Evolutionary conservation across 1,139 yeast genomes (phyloP), one percentile per base, ranked within the genome.

Genomic region (Williopsis jadinii): DNA sequence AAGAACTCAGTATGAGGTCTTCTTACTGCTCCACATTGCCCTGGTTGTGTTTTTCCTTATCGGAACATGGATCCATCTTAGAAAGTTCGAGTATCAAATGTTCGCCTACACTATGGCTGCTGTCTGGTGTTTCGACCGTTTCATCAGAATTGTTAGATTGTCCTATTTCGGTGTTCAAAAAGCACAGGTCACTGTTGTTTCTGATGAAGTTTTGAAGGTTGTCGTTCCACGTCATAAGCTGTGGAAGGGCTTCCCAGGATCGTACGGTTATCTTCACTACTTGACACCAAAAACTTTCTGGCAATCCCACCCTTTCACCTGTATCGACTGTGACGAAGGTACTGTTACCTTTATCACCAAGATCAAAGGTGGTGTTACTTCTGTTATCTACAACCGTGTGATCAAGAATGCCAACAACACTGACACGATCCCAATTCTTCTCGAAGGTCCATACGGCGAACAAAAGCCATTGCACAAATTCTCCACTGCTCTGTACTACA

Each of bases 401-500:
- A 35, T 53, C 12, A 40, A 44, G 9, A 40, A 38, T 8, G 53
- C 55, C 27, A 39, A 43, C 11, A 50, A 53, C 30, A 44, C 53
- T 8, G 46, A 52, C 0, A 37, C 44, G 3, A 50, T 64, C 35
- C 55, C 54, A 32, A 67, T 75, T 5, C 50, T 67, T 5, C 61
- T 77, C 11, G 84, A 79, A 51, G 84, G 84, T 2, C 83, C 84
- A 3, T 78, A 78, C 50, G 80, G 84, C 52, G 58, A 63, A 50
- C 59, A 69, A 52, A 54, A 74, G 51, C 71, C 83, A 55, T 53
- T 77, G 40, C 71, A 71, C 46, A 66, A 72, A 46, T 81, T 73
- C 53, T 78, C 75, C 43, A 72, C 70, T 35, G 66, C 67, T 6
- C 57, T 80, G 13, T 66, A 80, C 42, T 55, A 80, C 45, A 77